Evolutionary conservation across 805 yeast genomes (phyloP).

Genomic region (Kregervanrija delftensis): DNA sequence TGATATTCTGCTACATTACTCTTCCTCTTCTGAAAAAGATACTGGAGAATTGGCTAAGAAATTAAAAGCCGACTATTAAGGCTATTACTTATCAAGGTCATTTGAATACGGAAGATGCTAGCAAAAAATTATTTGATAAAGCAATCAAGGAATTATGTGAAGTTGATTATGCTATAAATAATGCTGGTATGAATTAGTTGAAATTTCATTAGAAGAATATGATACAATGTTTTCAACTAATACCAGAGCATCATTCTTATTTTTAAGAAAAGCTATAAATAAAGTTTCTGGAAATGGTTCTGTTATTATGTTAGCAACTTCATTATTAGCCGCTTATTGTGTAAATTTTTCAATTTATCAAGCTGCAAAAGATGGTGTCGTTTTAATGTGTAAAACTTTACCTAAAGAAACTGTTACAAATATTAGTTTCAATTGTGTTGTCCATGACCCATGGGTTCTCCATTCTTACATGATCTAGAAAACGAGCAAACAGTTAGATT

Average conservation of each 20-base stretch:
- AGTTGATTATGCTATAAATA: constrained; percentile 59
- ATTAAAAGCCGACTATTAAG: constrained; percentile 31
- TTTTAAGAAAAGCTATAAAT: constrained; percentile 49
- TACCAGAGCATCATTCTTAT: constrained; percentile 55
- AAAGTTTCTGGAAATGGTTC: constrained; percentile 44
- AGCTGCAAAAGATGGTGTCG: constrained; percentile 53
- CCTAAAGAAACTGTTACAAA: constrained; percentile 46
- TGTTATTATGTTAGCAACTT: constrained; percentile 53
- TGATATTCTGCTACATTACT: constrained; percentile 48
- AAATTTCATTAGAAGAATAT: constrained; percentile 48
- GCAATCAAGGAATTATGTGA: constrained; percentile 40
- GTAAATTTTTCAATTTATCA: constrained; percentile 47
- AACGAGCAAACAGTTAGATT: constrained; percentile 42
- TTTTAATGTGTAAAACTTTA: constrained; percentile 44
- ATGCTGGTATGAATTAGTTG: constrained; percentile 53
- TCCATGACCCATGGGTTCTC: constrained; percentile 65
- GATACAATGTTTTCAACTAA: constrained; percentile 47
- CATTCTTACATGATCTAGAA: constrained; percentile 59
- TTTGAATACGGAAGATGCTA: constrained; percentile 35
- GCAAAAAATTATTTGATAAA: constrained; percentile 37
- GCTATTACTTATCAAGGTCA: constrained; percentile 37
- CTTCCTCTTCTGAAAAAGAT: constrained; percentile 30
- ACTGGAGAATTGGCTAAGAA: constrained; percentile 33
- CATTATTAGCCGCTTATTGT: constrained; percentile 59
- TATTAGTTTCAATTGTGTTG: constrained; percentile 49